These are phyloP conservation scores for Pythium pyrilobum DNA, from an alignment of 352 stramenopile species.

Conservation along the genomic window DNA sequence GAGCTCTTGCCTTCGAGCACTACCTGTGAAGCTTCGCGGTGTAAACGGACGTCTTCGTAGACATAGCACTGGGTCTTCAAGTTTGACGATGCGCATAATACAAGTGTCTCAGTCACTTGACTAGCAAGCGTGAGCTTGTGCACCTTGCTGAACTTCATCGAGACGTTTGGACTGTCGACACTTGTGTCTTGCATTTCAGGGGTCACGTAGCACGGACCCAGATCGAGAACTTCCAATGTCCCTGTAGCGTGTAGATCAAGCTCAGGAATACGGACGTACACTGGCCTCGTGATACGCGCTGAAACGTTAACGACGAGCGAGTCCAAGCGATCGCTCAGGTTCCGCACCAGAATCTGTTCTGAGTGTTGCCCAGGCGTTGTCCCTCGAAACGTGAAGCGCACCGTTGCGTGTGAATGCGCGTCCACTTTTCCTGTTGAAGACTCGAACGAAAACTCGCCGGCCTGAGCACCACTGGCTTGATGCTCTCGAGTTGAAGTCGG, in stretches of 20 bases:
- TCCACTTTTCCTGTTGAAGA: constrained; percentile 67
- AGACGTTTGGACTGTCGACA: constrained; percentile 67
- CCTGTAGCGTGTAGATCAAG: constrained; percentile 74
- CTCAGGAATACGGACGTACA: constrained; percentile 82
- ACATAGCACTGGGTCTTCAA: constrained; percentile 88
- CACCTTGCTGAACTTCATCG: constrained; percentile 82
- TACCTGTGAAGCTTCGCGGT: constrained; percentile 72
- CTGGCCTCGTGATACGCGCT: constrained; percentile 64
- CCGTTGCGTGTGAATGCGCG: constrained; percentile 34
- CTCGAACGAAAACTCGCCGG: constrained; percentile 68
- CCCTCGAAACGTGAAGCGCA: constrained; percentile 70
- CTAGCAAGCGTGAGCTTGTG: constrained; percentile 80
- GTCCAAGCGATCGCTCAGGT: constrained; percentile 78
- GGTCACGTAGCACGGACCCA: constrained; percentile 81
- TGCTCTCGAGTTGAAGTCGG: constrained; percentile 21
- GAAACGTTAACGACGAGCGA: constrained; percentile 59
- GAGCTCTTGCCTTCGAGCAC: constrained; percentile 54
- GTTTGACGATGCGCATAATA: constrained; percentile 81
- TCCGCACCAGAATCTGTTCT: constrained; percentile 77
- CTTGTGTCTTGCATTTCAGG: constrained; percentile 79
- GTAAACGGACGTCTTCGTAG: constrained; percentile 67
- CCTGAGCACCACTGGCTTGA: constrained; percentile 10
- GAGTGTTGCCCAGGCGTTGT: constrained; percentile 59
- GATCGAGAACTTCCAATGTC: constrained; percentile 62
- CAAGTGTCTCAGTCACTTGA: constrained; percentile 67